Conservation (phyloP, 2,329 filamentous ascomycete species). For the Ceratocystis lukuohia region DNA sequence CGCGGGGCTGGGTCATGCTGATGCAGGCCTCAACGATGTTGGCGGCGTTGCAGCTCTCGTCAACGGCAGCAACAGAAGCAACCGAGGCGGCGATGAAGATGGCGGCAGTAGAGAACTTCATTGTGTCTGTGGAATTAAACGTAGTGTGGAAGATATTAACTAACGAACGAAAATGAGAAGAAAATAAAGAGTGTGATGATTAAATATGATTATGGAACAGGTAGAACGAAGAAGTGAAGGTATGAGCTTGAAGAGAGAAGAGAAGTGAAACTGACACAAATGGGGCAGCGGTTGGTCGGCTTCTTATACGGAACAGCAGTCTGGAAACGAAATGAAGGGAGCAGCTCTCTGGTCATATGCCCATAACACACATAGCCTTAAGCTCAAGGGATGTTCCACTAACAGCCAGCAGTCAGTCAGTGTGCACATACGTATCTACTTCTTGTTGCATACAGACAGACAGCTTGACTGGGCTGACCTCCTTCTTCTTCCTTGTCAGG, state of each 20-base stretch:
- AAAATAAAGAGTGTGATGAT: not conserved
- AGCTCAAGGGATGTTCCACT: not conserved
- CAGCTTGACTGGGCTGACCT: not conserved
- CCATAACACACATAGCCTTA: too few species aligned
- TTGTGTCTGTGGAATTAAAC: slow-evolving; percentile 24
- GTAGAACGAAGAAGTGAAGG: not conserved
- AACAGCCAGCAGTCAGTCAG: not conserved
- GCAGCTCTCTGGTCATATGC: not conserved
- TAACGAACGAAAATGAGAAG: not conserved
- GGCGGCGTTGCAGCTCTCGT: slow-evolving; percentile 30
- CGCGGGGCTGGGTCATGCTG: slow-evolving; percentile 29
- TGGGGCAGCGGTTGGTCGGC: not conserved
- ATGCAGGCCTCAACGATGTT: slow-evolving; percentile 37
- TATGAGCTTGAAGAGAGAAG: not conserved
- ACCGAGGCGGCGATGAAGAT: slow-evolving; percentile 28
- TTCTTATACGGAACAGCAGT: not conserved
- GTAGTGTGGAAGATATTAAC: slow-evolving; percentile 12
- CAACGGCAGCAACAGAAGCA: slow-evolving; percentile 25
- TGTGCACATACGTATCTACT: not conserved
- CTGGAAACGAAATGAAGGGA: slow-evolving; percentile 1
- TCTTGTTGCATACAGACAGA: not conserved
- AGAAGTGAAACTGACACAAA: not conserved
- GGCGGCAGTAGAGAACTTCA: slow-evolving; percentile 35
- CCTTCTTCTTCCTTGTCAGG: not conserved
- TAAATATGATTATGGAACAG: not conserved